Evolutionary conservation across 805 yeast genomes (phyloP).

Genomic region (Candida yuanshanica): DNA sequence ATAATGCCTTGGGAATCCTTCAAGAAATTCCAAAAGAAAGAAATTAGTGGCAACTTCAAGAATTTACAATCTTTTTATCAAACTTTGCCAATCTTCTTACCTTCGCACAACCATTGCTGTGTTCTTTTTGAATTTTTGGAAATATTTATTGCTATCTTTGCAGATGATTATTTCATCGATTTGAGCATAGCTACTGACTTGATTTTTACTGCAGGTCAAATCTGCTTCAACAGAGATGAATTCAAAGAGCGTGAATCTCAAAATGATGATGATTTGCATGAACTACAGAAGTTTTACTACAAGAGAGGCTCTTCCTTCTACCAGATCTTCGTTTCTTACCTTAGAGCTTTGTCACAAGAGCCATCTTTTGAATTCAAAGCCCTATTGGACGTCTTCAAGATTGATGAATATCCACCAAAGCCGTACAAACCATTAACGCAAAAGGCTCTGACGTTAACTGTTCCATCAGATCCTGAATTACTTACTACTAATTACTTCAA

Average conservation of each 20-base stretch:
- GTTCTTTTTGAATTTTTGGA: conserved; percentile 33
- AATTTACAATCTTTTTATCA: conserved; percentile 28
- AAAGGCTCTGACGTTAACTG: conserved; percentile 30
- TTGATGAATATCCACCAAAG: conserved; percentile 28
- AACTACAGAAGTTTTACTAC: conserved; percentile 27
- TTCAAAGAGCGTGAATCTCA: conserved; percentile 8
- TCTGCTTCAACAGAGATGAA: conserved; percentile 28
- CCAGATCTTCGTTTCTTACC: conserved; percentile 28
- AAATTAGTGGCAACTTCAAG: conserved; percentile 18
- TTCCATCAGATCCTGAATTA: conserved; percentile 23
- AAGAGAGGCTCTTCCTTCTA: conserved; percentile 30
- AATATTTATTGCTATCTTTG: conserved; percentile 26
- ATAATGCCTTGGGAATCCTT: conserved; percentile 32
- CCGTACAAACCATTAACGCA: conserved; percentile 29
- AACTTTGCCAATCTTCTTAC: conserved; percentile 27
- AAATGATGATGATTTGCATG: conserved; percentile 25
- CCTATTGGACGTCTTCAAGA: conserved; percentile 27
- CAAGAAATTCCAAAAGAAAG: conserved; percentile 23
- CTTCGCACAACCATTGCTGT: conserved; percentile 31
- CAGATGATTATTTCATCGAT: conserved; percentile 27
- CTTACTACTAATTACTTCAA: conserved; percentile 26
- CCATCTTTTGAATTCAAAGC: conserved; percentile 26
- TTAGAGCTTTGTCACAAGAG: conserved; percentile 27
- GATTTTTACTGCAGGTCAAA: conserved; percentile 31
- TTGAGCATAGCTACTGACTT: conserved; percentile 26